phyloP scores from a whole-genome alignment of 768 basidiomycete species.

The Collybiopsis confluens region DNA sequence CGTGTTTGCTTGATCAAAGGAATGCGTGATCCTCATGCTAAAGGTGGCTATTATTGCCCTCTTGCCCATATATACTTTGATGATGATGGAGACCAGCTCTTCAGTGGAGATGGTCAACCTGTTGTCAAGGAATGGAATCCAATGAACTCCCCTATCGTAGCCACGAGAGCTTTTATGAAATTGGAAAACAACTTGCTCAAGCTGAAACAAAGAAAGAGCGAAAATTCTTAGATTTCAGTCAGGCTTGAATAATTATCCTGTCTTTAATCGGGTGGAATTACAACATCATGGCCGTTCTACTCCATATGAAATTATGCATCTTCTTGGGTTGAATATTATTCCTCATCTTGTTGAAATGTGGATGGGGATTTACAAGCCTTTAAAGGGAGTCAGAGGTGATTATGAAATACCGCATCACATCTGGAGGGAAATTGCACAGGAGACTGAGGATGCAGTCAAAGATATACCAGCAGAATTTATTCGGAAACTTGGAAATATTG shows the following conservation, averaged over 20 bases:
- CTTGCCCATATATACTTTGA: neutral
- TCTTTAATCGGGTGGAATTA: conserved; percentile 8
- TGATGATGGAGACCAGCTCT: conserved; percentile 5
- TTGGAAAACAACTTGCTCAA: neutral
- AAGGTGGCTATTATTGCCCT: conserved; percentile 17
- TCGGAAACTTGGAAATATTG: conserved; percentile 27
- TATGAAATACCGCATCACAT: conserved; percentile 4
- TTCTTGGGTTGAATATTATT: conserved; percentile 11
- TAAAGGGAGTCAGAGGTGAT: conserved; percentile 10
- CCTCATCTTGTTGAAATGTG: conserved; percentile 14
- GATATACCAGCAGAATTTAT: conserved; percentile 38
- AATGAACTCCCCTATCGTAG: neutral
- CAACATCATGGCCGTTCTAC: conserved; percentile 6
- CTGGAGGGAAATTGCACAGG: conserved; percentile 11
- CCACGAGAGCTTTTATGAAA: neutral
- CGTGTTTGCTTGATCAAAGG: conserved; percentile 33
- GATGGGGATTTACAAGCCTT: conserved; percentile 9
- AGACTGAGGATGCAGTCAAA: conserved; percentile 15
- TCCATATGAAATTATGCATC: conserved; percentile 17
- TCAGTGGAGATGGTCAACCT: conserved; percentile 8
- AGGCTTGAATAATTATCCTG: conserved; percentile 9
- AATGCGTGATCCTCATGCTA: conserved; percentile 8
- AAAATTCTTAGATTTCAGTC: neutral
- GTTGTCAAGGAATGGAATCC: neutral
- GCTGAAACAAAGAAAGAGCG: neutral